Base-by-base conservation (phyloP, 306 rosid species). In the Carpinus viminea region DNA sequence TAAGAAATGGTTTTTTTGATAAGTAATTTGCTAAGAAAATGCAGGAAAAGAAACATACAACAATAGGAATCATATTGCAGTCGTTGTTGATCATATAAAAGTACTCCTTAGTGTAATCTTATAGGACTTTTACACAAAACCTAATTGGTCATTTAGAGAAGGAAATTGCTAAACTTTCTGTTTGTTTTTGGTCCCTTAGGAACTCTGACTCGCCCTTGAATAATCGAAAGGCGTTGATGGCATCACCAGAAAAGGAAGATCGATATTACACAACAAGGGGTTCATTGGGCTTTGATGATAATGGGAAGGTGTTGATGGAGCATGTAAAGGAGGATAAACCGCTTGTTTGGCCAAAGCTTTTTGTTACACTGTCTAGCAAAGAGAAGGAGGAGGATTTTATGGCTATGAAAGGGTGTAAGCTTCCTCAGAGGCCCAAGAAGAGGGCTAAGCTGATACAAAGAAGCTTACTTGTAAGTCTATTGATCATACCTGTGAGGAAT, bases 391-490 rank as follows among this genome's bases (percentile, higher is more conserved):
- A 86, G 76, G 92, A 88, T 82, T 88, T 88, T 78, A 76, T 88
- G 86, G 90, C 92, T 55, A 88, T 88, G 89, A 88, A 88, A 82
- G 92, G 92, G 74, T 86, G 90, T 54, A 88, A 86, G 82, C 90
- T 79, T 73, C 88, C 92, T 55, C 92, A 86, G 56, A 84, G 90
- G 69, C 92, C 92, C 45, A 88, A 84, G 84, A 88, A 88, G 82
- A 82, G 90, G 78, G 84, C 87, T 60, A 88, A 88, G 61, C 38
- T 84, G 26, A 82, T 88, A 38, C 92, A 88, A 41, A 82, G 74
- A 78, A 86, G 90, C 82, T 51, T 86, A 81, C 85, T 77, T 45
- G 92, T 88, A 74, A 80, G 90, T 62, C 26, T 31, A 41, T 8
- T 81, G 8, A 72, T 68, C 57, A 10, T 57, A 21, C 24, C 57